These are phyloP conservation scores for Entomortierella beljakovae DNA, from an alignment of 192 early-diverging fungal species.

Conservation along the genomic window DNA sequence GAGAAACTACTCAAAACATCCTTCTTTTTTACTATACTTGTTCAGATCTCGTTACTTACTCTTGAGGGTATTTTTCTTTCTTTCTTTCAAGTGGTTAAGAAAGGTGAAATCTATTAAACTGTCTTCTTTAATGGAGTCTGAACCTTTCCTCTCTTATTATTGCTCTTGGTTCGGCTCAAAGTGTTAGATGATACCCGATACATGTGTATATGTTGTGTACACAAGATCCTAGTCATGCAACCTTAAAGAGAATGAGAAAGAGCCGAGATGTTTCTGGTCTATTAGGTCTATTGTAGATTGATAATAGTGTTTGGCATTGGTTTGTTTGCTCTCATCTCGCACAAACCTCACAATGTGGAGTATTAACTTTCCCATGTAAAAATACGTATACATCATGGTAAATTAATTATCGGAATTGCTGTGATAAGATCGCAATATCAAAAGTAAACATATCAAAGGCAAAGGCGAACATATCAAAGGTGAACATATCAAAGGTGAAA, in stretches of 20 bases:
- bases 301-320: constrained; percentile 20
- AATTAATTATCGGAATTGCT: no score
- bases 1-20: no score
- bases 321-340: no score
- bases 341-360: no score
- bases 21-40: background rate
- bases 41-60: background rate
- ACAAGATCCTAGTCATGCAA: background rate
- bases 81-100: background rate
- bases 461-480: no score
- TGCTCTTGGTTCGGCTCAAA: background rate
- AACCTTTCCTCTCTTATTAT: background rate
- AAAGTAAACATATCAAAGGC: no score
- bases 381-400: no score
- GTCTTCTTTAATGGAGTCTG: background rate
- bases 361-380: no score
- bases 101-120: background rate
- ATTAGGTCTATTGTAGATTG: constrained; percentile 23
- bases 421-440: no score
- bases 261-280: background rate
- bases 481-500: no score
- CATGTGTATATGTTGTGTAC: background rate
- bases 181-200: background rate
- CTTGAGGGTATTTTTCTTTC: background rate
- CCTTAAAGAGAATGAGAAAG: no score